phyloP scores from a whole-genome alignment of 2,329 filamentous ascomycete genomes.

The Cladorrhinum sp. region DNA sequence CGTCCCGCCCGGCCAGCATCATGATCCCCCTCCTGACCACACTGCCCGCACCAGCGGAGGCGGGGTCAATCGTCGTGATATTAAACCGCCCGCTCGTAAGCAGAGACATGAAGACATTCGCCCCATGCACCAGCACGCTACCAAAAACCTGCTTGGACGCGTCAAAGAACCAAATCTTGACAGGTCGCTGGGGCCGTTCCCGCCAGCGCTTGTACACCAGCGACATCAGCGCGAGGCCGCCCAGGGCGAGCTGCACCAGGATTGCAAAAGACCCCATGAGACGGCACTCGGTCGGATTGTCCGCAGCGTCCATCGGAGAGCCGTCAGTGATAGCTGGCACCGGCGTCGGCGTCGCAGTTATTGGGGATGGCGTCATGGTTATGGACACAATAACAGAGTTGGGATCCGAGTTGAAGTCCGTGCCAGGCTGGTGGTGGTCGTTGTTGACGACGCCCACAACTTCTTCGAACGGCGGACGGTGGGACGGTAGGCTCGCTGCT shows the following conservation, averaged over 20 bases:
- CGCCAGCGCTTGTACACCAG: conserved; percentile 92
- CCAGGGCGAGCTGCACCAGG: conserved; percentile 82
- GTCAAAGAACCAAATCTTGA: conserved; percentile 98
- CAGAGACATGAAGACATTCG: conserved; percentile 96
- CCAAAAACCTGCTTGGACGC: conserved; percentile 97
- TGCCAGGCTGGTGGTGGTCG: neutral
- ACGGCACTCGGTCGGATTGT: conserved; percentile 61
- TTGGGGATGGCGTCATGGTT: conserved; percentile 22
- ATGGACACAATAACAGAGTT: conserved; percentile 3
- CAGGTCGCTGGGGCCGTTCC: conserved; percentile 82
- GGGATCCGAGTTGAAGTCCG: neutral
- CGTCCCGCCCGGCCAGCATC: conserved; percentile 28
- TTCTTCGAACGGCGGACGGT: neutral
- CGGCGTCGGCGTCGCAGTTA: conserved; percentile 2
- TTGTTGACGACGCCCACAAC: neutral
- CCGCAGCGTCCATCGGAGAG: conserved; percentile 11
- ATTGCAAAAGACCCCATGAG: conserved; percentile 89
- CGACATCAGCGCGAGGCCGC: conserved; percentile 75
- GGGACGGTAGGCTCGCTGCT: conserved; percentile 16
- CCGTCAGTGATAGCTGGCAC: neutral
- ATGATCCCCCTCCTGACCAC: conserved; percentile 34
- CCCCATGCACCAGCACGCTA: conserved; percentile 83
- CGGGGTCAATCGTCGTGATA: conserved; percentile 46
- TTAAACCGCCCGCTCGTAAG: conserved; percentile 82
- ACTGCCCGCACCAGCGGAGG: conserved; percentile 23